phyloP scores from a whole-genome alignment of 352 stramenopile species.

The Globisporangium solare region DNA sequence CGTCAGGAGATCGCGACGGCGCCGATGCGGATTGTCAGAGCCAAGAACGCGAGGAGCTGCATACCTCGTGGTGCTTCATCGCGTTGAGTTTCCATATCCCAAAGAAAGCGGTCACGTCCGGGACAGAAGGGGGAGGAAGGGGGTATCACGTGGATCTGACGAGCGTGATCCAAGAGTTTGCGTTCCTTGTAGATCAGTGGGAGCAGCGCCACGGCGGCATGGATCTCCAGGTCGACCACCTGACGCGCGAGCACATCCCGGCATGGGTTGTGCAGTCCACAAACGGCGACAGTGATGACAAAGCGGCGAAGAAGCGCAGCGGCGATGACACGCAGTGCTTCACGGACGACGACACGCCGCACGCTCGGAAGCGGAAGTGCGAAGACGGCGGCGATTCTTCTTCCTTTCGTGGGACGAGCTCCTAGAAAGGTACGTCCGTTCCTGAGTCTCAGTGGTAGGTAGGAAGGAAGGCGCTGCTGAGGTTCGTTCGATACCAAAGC shows the following conservation, averaged over 20 bases:
- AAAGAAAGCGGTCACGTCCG: conserved; percentile 11
- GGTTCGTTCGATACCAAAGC: not conserved
- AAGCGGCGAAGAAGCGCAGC: conserved; percentile 12
- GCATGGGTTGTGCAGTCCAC: conserved; percentile 58
- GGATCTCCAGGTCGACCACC: conserved; percentile 79
- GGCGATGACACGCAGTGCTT: conserved; percentile 18
- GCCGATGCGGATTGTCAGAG: not conserved
- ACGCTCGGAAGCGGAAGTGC: conserved; percentile 18
- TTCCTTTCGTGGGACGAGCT: not conserved
- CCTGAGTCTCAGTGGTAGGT: not conserved
- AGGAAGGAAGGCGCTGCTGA: not conserved
- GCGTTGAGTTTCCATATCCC: conserved; percentile 59
- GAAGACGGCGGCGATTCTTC: conserved; percentile 3
- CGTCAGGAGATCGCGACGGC: not conserved
- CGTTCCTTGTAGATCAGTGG: conserved; percentile 73
- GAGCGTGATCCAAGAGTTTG: conserved; percentile 70
- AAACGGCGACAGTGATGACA: conserved; percentile 6
- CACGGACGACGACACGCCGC: conserved; percentile 27
- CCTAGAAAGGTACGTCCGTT: not conserved
- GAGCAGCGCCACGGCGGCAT: conserved; percentile 63
- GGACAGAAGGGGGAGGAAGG: not conserved
- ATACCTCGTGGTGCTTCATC: conserved; percentile 76
- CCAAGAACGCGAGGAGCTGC: conserved; percentile 14
- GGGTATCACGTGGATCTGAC: conserved; percentile 65
- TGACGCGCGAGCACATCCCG: conserved; percentile 46